Evolutionary conservation across 345 rosid genomes (phyloP).

Genomic region (Syzygium oleosum): DNA sequence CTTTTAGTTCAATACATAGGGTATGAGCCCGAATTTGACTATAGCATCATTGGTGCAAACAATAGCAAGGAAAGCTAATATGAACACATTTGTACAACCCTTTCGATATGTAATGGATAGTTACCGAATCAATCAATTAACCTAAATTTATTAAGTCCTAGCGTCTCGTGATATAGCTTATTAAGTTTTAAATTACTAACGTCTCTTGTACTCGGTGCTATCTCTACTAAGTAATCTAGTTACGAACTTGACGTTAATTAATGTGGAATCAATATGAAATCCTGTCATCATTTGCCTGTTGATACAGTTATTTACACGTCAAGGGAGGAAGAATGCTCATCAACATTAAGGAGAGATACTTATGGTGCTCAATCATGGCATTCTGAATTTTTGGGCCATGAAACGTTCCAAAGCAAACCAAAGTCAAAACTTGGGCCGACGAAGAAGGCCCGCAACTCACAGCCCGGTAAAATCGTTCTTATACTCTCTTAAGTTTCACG

Average conservation of each 20-base stretch:
- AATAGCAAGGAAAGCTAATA: background rate
- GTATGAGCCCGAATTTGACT: rapidly evolving
- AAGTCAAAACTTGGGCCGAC: background rate
- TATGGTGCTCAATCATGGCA: background rate
- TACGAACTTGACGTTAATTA: background rate
- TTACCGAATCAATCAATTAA: background rate
- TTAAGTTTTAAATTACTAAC: background rate
- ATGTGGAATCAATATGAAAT: background rate
- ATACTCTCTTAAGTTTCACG: background rate
- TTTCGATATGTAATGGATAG: background rate
- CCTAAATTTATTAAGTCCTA: background rate
- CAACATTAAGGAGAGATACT: background rate
- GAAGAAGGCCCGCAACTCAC: background rate
- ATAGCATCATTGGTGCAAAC: background rate
- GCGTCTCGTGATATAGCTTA: background rate
- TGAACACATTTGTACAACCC: background rate
- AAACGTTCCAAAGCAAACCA: background rate
- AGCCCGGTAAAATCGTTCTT: background rate
- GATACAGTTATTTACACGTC: background rate
- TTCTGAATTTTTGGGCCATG: background rate
- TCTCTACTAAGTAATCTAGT: background rate
- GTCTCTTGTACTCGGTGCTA: background rate
- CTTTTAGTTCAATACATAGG: background rate
- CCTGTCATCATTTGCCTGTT: background rate
- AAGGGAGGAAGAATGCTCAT: background rate